Conservation (phyloP, 257 asterid species). For the Eucommia ulmoides region DNA sequence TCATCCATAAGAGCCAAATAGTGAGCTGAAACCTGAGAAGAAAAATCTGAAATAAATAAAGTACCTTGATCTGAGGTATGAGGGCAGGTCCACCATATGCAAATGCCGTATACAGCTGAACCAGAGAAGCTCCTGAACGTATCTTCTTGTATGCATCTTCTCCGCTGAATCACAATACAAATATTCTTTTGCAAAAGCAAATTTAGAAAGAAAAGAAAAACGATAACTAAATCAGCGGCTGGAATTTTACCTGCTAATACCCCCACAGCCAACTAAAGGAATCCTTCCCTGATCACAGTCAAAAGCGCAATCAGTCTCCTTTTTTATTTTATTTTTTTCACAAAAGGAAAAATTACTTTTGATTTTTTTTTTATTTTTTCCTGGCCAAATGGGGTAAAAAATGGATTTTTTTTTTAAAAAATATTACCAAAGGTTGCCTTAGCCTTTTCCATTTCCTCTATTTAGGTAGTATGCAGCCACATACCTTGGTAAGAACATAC, state of each 20-base stretch:
- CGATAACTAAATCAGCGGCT: too few relatives aligned
- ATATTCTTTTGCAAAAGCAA: too few relatives aligned
- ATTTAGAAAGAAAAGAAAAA: too few relatives aligned
- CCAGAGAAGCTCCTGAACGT: constrained; percentile 91
- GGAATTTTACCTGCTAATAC: constrained; percentile 68
- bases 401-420: not conserved
- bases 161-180: constrained; percentile 35
- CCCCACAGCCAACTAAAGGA: constrained; percentile 89
- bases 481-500: constrained; percentile 89
- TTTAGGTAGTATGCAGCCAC: too few relatives aligned
- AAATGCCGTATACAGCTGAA: constrained; percentile 90
- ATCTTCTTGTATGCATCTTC: constrained; percentile 93
- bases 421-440: not conserved
- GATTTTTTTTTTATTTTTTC: too few relatives aligned
- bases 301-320: not conserved
- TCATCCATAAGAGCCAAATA: not conserved
- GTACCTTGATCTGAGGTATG: constrained; percentile 84
- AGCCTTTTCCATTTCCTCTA: too few relatives aligned
- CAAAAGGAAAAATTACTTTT: too few relatives aligned
- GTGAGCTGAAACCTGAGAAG: not conserved
- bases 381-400: not conserved
- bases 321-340: too few relatives aligned
- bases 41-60: not conserved
- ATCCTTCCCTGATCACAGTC: constrained; percentile 51
- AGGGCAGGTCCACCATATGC: constrained; percentile 98